Percentiles rank a stretch among this genome's conserved stretches.
phyloP scores from a whole-genome alignment of 1,284 basidiomycete species.

The Abortiporus biennis region DNA sequence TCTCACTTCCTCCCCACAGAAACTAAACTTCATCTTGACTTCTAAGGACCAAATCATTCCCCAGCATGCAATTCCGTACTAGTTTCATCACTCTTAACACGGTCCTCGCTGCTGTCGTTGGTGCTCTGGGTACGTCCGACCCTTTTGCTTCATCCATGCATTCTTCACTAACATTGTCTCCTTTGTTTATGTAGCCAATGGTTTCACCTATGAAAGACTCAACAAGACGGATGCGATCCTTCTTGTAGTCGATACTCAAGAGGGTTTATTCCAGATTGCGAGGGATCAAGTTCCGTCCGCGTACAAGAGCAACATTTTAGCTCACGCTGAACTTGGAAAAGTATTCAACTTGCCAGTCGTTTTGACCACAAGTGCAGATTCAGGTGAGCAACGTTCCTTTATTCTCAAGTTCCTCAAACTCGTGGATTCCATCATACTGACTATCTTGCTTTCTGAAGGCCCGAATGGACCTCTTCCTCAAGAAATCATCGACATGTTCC shows the following conservation, averaged over 20 bases:
- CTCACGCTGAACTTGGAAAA: slow-evolving; percentile 38
- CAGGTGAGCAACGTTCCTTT: slow-evolving; percentile 24
- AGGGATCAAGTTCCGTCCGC: slow-evolving; percentile 32
- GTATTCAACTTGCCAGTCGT: slow-evolving; percentile 38
- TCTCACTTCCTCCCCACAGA: no score
- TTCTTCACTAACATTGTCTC: no score
- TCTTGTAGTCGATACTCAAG: slow-evolving; percentile 41
- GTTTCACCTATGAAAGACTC: slow-evolving; percentile 32
- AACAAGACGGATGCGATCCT: slow-evolving; percentile 37
- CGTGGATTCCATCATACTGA: background rate
- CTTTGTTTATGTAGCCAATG: no score
- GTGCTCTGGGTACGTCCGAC: no score
- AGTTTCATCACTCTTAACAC: no score
- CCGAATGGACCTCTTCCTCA: slow-evolving; percentile 39
- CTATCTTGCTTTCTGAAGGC: slow-evolving; percentile 19
- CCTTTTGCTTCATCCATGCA: no score
- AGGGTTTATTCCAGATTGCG: slow-evolving; percentile 38
- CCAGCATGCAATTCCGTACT: no score
- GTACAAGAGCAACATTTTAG: slow-evolving; percentile 37
- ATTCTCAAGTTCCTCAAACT: background rate
- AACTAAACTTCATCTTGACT: no score
- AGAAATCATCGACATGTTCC: slow-evolving; percentile 38
- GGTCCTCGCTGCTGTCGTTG: no score
- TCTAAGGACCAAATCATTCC: no score
- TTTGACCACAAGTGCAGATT: slow-evolving; percentile 38